Evolutionary conservation across 2,329 filamentous ascomycete species (phyloP), one percentile per base, ranked within the genome.

Genomic region (Elsinoe perseae): DNA sequence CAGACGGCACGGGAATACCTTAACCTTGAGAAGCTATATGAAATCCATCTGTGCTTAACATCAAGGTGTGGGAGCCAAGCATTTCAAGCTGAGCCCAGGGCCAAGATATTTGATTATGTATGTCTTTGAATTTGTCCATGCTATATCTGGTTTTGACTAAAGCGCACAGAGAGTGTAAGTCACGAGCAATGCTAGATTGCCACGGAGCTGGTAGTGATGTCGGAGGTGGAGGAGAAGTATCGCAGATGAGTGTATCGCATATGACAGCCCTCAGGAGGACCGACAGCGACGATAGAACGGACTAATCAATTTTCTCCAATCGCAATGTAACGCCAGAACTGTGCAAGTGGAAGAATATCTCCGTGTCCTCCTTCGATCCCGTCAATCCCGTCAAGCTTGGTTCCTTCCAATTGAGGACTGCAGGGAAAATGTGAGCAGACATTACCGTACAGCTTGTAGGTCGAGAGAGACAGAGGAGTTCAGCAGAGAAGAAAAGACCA

Each of bases 71-170:
- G n/a, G 9, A 3, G 20, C 12, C 9, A 23, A 2, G n/a, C 40
- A 23, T 4, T n/a, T 2, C 21, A 44, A 9, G 9, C 2, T 8
- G 8, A 25, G 3, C 14, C 14, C 12, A 27, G 12, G 12, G 40
- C 7, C 14, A 25, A 12, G 23, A 4, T n/a, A 42, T 20, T 4
- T n/a, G 20, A 23, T 44, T 9, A 44, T 44, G 8, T 44, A 21
- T 44, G n/a, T n/a, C n/a, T 18, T 44, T 44, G 40, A 44, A 36
- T 44, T 44, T 44, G 40, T 44, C 40, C 40, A 44, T 50, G 44
- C 44, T 50, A 50, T 50, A 50, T 50, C 44, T 50, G 44, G 25
- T 50, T 50, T 50, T 32, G 16, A 50, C 44, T 30, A 30, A 50
- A 32, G 25, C n/a, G 25, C 25, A 50, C 44, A 50, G 27, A 30